Evolutionary conservation across 192 early-diverging fungal genomes (phyloP).

Genomic region (Haplosporangium gracile): DNA sequence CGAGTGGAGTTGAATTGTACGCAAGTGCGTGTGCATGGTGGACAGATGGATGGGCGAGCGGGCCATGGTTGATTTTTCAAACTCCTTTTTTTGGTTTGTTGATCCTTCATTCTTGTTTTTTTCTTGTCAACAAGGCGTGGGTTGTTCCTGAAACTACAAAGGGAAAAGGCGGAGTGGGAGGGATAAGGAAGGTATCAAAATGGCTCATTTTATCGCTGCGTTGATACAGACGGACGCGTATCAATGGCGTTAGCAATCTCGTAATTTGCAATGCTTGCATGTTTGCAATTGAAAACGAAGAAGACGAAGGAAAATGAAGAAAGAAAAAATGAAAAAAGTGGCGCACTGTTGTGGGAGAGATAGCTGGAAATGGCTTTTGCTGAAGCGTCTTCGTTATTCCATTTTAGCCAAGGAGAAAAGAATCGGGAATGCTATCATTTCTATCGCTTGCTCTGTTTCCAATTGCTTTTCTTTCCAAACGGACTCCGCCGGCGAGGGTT

Average conservation of each 20-base stretch:
- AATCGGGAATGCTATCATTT: neutral
- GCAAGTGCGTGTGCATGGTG: neutral
- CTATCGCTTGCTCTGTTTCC: neutral
- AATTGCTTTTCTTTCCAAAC: neutral
- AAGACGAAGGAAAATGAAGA: neutral
- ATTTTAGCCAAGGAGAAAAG: no score
- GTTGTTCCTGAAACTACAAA: neutral
- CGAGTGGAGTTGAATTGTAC: neutral
- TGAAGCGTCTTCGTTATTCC: no score
- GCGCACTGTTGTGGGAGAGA: neutral
- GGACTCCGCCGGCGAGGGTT: neutral
- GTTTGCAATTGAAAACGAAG: neutral
- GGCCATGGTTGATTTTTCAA: neutral
- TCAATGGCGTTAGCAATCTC: neutral
- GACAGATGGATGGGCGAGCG: neutral
- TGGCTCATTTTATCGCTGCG: neutral
- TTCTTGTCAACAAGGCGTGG: neutral
- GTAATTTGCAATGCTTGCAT: neutral
- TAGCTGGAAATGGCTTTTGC: neutral
- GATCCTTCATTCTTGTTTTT: neutral
- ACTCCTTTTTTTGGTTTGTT: neutral
- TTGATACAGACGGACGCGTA: neutral
- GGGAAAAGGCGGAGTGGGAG: neutral
- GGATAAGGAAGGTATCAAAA: neutral
- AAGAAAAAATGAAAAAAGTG: neutral